Evolutionary conservation across 2,329 filamentous ascomycete genomes (phyloP).

Genomic region (Alternaria conjuncta): DNA sequence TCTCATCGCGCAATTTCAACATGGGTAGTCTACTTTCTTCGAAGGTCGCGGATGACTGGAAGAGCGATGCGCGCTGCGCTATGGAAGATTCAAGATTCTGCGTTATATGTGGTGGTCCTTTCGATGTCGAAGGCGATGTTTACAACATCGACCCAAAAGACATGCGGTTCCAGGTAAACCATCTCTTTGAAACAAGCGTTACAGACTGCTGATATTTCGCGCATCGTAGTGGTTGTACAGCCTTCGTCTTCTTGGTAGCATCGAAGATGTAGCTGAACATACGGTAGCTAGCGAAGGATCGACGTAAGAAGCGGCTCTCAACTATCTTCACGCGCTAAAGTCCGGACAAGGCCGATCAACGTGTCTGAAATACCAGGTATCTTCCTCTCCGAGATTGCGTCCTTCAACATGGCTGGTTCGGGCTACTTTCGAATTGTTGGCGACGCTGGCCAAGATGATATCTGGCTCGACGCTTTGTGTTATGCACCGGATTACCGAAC

Average conservation of each 20-base stretch:
- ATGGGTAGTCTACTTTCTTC: constrained; percentile 27
- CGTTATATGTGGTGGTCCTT: constrained; percentile 35
- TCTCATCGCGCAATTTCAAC: neutral
- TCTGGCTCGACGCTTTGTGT: constrained; percentile 23
- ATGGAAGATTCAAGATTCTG: constrained; percentile 36
- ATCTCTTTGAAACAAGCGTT: neutral
- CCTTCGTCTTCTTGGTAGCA: constrained; percentile 27
- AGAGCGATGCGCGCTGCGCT: constrained; percentile 20
- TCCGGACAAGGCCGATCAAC: constrained; percentile 10
- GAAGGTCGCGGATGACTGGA: constrained; percentile 11
- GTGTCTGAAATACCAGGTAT: constrained; percentile 8
- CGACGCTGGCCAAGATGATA: constrained; percentile 10
- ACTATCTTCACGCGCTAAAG: neutral
- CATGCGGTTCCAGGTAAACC: constrained; percentile 23
- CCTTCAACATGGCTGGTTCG: constrained; percentile 17
- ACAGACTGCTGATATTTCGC: neutral
- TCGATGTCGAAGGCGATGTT: constrained; percentile 29
- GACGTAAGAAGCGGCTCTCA: constrained; percentile 1
- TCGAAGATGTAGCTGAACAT: constrained; percentile 13
- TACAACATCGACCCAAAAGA: constrained; percentile 29
- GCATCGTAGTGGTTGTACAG: constrained; percentile 32
- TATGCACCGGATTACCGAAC: constrained; percentile 15
- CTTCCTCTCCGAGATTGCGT: constrained; percentile 28
- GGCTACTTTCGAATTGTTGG: constrained; percentile 24
- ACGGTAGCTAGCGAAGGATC: constrained; percentile 13